Evolutionary conservation across 768 basidiomycete species (phyloP).

Genomic region (Tylopilus balloui): DNA sequence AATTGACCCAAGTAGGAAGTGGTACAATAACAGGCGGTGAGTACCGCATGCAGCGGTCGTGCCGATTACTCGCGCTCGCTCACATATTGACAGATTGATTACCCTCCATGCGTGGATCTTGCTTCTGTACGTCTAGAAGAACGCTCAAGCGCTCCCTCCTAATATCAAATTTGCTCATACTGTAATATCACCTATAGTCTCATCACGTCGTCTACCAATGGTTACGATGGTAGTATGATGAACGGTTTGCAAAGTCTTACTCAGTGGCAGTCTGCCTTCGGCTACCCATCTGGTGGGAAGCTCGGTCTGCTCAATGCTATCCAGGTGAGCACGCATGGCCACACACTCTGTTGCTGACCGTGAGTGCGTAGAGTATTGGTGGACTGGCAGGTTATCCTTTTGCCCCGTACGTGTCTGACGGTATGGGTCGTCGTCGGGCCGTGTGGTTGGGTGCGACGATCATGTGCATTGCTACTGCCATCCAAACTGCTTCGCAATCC

Average conservation of each 20-base stretch:
- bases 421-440: slow-evolving; percentile 60
- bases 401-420: slow-evolving; percentile 68
- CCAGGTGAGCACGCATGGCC: slow-evolving; percentile 41
- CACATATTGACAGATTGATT: slow-evolving; percentile 43
- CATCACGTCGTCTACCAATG: slow-evolving; percentile 72
- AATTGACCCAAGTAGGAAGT: slow-evolving; percentile 61
- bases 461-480: slow-evolving; percentile 62
- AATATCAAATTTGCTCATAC: slow-evolving; percentile 1
- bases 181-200: slow-evolving; percentile 37
- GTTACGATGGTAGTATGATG: slow-evolving; percentile 78
- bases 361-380: slow-evolving; percentile 56
- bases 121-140: slow-evolving; percentile 44
- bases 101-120: slow-evolving; percentile 65
- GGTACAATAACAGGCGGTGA: slow-evolving; percentile 77
- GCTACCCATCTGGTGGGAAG: slow-evolving; percentile 50
- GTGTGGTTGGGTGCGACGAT: slow-evolving; percentile 67
- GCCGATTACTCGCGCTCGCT: neutral
- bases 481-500: slow-evolving; percentile 70
- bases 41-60: slow-evolving; percentile 3
- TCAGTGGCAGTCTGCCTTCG: slow-evolving; percentile 62
- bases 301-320: slow-evolving; percentile 72
- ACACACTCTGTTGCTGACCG: neutral
- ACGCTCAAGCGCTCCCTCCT: neutral
- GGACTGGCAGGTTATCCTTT: slow-evolving; percentile 63
- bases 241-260: slow-evolving; percentile 68